Evolutionary conservation across 164 flowering plant species (phyloP).

Genomic region (Chimonanthus praecox): DNA sequence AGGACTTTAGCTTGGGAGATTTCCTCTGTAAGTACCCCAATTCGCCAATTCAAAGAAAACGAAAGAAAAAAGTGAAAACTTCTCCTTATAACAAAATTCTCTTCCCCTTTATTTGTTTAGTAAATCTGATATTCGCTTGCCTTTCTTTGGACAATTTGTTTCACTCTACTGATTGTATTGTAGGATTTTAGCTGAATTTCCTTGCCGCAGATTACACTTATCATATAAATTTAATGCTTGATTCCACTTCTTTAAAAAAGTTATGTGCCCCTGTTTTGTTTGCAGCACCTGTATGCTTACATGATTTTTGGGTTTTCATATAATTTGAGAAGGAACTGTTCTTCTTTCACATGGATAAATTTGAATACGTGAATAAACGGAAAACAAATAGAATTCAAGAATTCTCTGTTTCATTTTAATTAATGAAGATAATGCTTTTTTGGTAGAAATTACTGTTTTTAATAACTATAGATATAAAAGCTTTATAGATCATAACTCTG

Average conservation of each 20-base stretch:
- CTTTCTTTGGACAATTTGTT: neutral
- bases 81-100: neutral
- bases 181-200: no score
- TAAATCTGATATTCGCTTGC: neutral
- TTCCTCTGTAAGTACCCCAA: slow-evolving; percentile 66
- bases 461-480: no score
- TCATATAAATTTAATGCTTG: neutral
- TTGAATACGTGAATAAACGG: neutral
- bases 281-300: neutral
- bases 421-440: no score
- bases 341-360: neutral
- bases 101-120: neutral
- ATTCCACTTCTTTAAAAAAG: neutral
- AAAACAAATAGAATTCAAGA: neutral
- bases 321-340: neutral
- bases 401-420: no score
- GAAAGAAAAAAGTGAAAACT: neutral
- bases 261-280: neutral
- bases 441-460: no score
- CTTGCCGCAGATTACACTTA: no score
- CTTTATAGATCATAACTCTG: no score
- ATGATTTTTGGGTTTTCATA: neutral
- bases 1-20: slow-evolving; percentile 80
- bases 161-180: neutral
- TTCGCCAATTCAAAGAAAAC: neutral